Evolutionary conservation across 2,329 filamentous ascomycete genomes (phyloP).

Genomic region (Talaromyces sp.): DNA sequence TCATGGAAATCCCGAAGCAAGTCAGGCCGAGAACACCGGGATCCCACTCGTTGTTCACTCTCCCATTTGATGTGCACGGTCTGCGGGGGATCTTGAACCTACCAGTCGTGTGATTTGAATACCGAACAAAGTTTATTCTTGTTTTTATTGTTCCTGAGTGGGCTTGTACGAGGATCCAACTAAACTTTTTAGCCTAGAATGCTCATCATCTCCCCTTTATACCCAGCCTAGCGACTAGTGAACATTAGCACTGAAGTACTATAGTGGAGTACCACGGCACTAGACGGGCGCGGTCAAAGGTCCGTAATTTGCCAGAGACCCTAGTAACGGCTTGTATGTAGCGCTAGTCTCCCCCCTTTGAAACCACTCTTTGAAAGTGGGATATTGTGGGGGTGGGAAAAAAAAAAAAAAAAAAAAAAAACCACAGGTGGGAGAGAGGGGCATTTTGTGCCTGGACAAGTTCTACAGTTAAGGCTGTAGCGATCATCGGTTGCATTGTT

Average conservation of each 20-base stretch:
- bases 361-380: not conserved
- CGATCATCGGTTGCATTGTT: constrained; percentile 12
- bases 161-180: not conserved
- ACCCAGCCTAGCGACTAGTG: not conserved
- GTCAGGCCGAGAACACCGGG: too few species aligned
- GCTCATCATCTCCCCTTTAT: not conserved
- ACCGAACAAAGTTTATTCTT: too few species aligned
- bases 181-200: not conserved
- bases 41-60: too few species aligned
- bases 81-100: too few species aligned
- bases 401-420: constrained; percentile 1
- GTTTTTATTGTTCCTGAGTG: not conserved
- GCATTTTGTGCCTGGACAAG: not conserved
- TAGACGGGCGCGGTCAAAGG: constrained; percentile 1
- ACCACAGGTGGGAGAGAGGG: constrained; percentile 3
- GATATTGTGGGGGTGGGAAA: constrained; percentile 8
- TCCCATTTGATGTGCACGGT: too few species aligned
- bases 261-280: not conserved
- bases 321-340: not conserved
- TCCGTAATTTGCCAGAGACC: not conserved
- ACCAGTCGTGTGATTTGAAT: too few species aligned
- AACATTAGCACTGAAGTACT: not conserved
- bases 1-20: too few species aligned
- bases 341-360: too few species aligned
- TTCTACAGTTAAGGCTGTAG: too few species aligned